Percentiles rank a stretch among this genome's conserved stretches.
Evolutionary conservation across 2,329 filamentous ascomycete genomes (phyloP).

Genomic region (Pseudopyricularia javanii): DNA sequence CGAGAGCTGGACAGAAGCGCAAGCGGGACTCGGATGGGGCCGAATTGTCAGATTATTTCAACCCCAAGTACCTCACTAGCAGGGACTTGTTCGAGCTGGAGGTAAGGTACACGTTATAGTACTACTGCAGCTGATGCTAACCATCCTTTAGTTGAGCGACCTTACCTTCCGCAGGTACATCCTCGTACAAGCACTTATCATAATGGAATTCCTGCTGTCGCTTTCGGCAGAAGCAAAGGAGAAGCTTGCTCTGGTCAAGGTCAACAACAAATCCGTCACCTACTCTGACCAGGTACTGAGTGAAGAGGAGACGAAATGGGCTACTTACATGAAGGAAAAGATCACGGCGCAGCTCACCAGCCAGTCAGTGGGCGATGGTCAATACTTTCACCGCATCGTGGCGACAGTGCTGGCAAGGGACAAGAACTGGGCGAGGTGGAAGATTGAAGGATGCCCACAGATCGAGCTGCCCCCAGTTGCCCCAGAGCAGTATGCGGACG

Average conservation of each 20-base stretch:
- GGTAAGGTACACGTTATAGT: constrained; percentile 30
- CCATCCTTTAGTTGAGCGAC: constrained; percentile 60
- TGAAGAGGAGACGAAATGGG: constrained; percentile 88
- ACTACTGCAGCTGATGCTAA: constrained; percentile 10
- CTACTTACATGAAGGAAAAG: constrained; percentile 58
- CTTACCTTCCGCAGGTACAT: constrained; percentile 89
- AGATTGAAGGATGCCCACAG: constrained; percentile 80
- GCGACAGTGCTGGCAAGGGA: constrained; percentile 91
- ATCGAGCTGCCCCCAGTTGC: constrained; percentile 69
- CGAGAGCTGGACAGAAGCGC: constrained; percentile 55
- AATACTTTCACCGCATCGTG: constrained; percentile 92
- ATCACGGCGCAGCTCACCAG: constrained; percentile 72
- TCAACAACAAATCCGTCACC: constrained; percentile 74
- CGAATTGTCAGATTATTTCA: constrained; percentile 65
- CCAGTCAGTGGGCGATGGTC: constrained; percentile 48
- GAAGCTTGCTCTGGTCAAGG: constrained; percentile 54
- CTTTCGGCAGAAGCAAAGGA: constrained; percentile 72
- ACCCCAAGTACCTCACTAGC: constrained; percentile 98
- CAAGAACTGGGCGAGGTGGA: constrained; percentile 99
- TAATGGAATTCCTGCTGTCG: constrained; percentile 91
- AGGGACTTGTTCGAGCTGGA: constrained; percentile 92
- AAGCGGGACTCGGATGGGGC: constrained; percentile 53
- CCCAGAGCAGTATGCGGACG: constrained; percentile 54
- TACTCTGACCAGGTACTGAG: constrained; percentile 63
- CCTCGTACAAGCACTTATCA: constrained; percentile 85